These are phyloP conservation scores for Lanmaoa pseudosensibilis DNA, from an alignment of 768 basidiomycete genomes.

Conservation along the genomic window DNA sequence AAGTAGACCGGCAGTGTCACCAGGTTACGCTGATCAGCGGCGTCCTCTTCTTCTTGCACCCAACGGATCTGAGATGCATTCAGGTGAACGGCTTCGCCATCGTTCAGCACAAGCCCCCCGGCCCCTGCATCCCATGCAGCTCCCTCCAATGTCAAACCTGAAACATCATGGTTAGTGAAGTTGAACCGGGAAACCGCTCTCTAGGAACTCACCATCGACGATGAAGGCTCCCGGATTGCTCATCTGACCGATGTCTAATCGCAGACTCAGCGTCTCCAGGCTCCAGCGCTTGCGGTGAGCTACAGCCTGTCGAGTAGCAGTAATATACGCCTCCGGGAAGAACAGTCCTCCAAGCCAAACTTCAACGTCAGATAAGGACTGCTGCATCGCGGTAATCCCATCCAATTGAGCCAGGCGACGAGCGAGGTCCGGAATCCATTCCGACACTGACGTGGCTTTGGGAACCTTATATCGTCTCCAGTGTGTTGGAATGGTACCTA, in stretches of 20 bases:
- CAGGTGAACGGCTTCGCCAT: constrained; percentile 78
- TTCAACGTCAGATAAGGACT: constrained; percentile 66
- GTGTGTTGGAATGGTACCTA: constrained; percentile 84
- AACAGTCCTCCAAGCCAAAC: constrained; percentile 95
- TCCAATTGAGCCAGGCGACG: constrained; percentile 84
- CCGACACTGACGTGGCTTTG: constrained; percentile 75
- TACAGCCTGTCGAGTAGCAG: constrained; percentile 93
- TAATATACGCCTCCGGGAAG: constrained; percentile 95
- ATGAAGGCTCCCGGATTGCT: constrained; percentile 80
- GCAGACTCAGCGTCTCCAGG: constrained; percentile 80
- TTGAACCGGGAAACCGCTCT: not conserved
- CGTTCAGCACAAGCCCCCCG: constrained; percentile 74
- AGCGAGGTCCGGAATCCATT: constrained; percentile 82
- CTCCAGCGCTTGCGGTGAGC: constrained; percentile 93
- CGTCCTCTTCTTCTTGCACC: constrained; percentile 60
- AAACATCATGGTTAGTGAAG: constrained; percentile 8
- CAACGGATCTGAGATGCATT: constrained; percentile 85
- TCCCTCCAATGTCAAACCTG: constrained; percentile 86
- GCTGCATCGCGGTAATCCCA: constrained; percentile 50
- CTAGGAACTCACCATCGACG: constrained; percentile 73
- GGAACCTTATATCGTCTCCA: constrained; percentile 91
- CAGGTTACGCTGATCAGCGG: constrained; percentile 33
- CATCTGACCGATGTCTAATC: constrained; percentile 79
- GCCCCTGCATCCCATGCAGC: constrained; percentile 62
- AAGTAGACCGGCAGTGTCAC: constrained; percentile 92